Base-by-base conservation (phyloP, 495 filamentous ascomycete species). In the Aspergillus leporis region DNA sequence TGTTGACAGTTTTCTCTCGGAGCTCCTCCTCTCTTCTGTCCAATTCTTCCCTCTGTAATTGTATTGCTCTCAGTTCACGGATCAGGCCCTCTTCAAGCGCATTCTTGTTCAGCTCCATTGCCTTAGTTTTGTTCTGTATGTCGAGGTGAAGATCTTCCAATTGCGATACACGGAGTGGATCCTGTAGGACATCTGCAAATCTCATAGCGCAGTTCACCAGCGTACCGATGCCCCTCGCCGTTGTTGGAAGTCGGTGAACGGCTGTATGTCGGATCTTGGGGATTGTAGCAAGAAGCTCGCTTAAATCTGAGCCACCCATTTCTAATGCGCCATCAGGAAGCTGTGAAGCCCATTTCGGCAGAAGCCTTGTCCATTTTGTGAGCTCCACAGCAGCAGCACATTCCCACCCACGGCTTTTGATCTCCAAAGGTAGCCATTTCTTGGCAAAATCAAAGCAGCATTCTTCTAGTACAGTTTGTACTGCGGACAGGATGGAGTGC, bases 41-140 rank as follows among this genome's bases (percentile, higher is more conserved):
- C 32, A 77, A 59, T 55, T 72, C 70, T 38, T 65, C 65, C 50
- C 67, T 61, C 56, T 67, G 64, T 32, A 64, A 58, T 38, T 58
- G 53, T 53, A 75, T 73, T 18, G 64, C 64, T 30, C 63, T 54
- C 49, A 75, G 63, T 19, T 68, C 61, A 23, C 61, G 60, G 36
- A 51, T 54, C n/a, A 67, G 55, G 43, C 58, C 60, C 41, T 68
- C 67, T 56, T 74, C 72, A n/a, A 77, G 51, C 46, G 62, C 66
- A 59, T 74, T 74, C 61, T 76, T 76, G 45, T 71, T 74, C 13
- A 76, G 57, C 55, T 77, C 71, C 70, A 75, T 75, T 45, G 64
- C 64, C 57, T 69, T 67, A 43, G 73, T 72, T 51, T 70, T 69
- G 36, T 53, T 64, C 18, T 69, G 66, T 23, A 74, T 60, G 60